Evolutionary conservation across 139 green algal genomes (phyloP).

Genomic region (Chlorella sp.): DNA sequence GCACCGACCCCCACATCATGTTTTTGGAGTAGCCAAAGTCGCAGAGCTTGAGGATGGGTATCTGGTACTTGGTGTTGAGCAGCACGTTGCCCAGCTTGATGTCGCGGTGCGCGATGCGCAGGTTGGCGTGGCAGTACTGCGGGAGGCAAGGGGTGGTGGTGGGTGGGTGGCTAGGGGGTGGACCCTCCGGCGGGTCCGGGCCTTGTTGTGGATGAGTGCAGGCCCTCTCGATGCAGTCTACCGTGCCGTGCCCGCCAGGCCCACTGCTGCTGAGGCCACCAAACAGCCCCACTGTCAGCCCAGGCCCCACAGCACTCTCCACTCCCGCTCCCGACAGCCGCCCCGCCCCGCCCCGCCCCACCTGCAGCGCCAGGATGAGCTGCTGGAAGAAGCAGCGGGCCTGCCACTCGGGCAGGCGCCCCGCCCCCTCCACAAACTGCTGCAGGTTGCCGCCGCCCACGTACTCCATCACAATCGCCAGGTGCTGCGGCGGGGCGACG

Average conservation of each 20-base stretch:
- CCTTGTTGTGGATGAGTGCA: no score
- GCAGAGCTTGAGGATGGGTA: conserved; percentile 72
- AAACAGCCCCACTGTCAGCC: no score
- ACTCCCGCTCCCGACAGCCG: neutral
- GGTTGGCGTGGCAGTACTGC: conserved; percentile 63
- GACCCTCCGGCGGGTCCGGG: no score
- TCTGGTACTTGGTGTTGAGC: conserved; percentile 54
- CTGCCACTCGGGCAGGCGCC: conserved; percentile 48
- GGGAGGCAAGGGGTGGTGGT: neutral
- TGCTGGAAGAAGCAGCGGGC: conserved; percentile 79
- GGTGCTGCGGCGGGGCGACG: conserved; percentile 16
- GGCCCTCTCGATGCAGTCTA: no score
- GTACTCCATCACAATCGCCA: conserved; percentile 76
- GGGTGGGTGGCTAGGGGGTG: no score
- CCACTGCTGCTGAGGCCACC: no score
- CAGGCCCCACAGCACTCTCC: neutral
- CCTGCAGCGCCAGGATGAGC: conserved; percentile 44
- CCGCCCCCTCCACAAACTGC: conserved; percentile 34
- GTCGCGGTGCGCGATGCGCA: conserved; percentile 67
- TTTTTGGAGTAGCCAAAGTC: conserved; percentile 77
- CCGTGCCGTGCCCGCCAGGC: no score
- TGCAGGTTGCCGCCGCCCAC: conserved; percentile 73
- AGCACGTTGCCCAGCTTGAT: conserved; percentile 77
- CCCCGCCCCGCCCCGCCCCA: neutral
- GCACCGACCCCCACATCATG: conserved; percentile 51